phyloP scores from a whole-genome alignment of 495 filamentous ascomycete species.

The Wilcoxina mikolae region DNA sequence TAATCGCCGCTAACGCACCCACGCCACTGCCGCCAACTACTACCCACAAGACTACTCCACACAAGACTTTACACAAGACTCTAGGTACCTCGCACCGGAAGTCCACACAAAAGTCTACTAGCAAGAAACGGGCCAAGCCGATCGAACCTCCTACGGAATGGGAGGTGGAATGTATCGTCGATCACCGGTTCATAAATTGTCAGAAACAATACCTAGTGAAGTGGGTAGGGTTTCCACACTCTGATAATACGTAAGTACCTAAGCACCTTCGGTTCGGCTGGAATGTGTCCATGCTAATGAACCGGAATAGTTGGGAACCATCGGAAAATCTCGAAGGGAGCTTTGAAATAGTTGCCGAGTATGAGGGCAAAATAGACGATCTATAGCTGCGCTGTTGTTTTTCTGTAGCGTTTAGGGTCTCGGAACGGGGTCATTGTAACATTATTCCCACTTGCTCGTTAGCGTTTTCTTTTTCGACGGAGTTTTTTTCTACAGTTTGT shows the following conservation, averaged over 20 bases:
- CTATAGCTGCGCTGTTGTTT: not conserved
- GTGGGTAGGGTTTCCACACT: conserved; percentile 3
- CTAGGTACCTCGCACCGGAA: not conserved
- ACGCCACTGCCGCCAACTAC: not conserved
- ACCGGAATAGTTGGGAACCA: not conserved
- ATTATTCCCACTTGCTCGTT: not conserved
- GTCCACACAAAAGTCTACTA: not conserved
- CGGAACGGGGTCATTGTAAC: not conserved
- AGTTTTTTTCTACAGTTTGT: not conserved
- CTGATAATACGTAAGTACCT: not conserved
- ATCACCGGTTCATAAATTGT: not conserved
- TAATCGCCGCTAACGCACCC: not conserved
- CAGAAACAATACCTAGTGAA: conserved; percentile 6
- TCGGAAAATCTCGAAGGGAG: not conserved
- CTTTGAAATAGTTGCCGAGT: not conserved
- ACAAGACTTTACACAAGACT: not conserved
- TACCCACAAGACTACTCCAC: not conserved
- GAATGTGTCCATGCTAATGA: not conserved
- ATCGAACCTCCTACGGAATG: not conserved
- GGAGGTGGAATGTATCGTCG: conserved; percentile 2
- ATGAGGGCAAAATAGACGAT: not conserved
- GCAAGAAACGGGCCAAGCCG: not conserved
- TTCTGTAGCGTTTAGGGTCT: not conserved
- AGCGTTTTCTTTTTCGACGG: not conserved
- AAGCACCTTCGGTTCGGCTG: not conserved